Percentiles rank a stretch among this genome's conserved stretches.
Evolutionary conservation across 176 grass and related monocot species (phyloP).

Genomic region (Oryza meridionalis): DNA sequence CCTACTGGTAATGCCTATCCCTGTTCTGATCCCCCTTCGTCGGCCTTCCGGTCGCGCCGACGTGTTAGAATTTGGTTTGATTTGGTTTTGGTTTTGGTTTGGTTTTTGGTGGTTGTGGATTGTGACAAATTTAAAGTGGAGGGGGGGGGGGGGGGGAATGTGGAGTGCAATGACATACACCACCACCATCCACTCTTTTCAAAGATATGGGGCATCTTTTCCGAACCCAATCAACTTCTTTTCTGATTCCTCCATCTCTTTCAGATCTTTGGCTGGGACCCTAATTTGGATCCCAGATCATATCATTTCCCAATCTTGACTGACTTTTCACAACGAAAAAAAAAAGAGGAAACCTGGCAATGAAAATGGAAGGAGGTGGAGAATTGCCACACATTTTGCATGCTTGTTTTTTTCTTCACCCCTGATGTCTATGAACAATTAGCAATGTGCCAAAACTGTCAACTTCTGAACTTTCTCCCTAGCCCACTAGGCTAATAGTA

Average conservation of each 20-base stretch:
- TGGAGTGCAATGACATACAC: slow-evolving; percentile 22
- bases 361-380: background rate
- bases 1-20: background rate
- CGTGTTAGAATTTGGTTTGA: background rate
- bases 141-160: slow-evolving; percentile 31
- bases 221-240: slow-evolving; percentile 20
- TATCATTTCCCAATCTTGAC: slow-evolving; percentile 1
- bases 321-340: background rate
- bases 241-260: slow-evolving; percentile 47
- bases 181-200: slow-evolving; percentile 20
- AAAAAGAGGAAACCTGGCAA: slow-evolving; percentile 7
- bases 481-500: background rate
- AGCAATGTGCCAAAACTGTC: background rate
- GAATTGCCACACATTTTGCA: background rate
- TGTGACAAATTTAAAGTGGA: slow-evolving; percentile 48
- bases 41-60: slow-evolving; percentile 16
- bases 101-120: slow-evolving; percentile 11
- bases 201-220: slow-evolving; percentile 43
- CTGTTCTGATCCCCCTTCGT: background rate
- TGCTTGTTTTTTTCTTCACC: background rate
- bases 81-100: background rate
- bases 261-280: slow-evolving; percentile 58
- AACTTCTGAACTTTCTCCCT: background rate
- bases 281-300: slow-evolving; percentile 14
- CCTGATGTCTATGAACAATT: background rate